These are phyloP conservation scores for Vigna radiata DNA, from an alignment of 306 rosid genomes.

Conservation along the genomic window DNA sequence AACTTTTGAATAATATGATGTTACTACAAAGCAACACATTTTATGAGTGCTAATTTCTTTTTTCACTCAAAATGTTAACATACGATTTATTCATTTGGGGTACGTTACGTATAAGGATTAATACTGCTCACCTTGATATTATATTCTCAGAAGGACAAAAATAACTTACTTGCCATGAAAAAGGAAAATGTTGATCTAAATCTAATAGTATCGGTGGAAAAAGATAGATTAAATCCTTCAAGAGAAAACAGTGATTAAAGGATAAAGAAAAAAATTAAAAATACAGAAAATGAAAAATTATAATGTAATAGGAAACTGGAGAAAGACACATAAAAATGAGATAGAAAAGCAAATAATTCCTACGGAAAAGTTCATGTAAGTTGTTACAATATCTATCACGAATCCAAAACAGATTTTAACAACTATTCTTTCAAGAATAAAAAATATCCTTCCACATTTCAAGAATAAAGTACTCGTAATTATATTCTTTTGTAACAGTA, in stretches of 20 bases:
- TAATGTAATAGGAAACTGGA: neutral
- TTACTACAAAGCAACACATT: no score
- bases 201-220: neutral
- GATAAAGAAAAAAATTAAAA: neutral
- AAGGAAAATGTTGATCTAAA: neutral
- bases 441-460: neutral
- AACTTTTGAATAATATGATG: no score
- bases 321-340: neutral
- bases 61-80: no score
- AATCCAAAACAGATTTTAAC: neutral
- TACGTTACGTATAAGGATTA: no score
- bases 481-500: neutral
- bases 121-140: no score
- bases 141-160: no score
- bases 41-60: no score
- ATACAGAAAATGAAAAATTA: neutral
- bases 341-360: neutral
- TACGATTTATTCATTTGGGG: no score
- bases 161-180: no score
- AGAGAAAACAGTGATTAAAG: neutral
- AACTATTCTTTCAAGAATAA: neutral
- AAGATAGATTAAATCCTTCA: neutral
- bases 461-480: neutral
- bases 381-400: neutral
- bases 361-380: neutral